Evolutionary conservation across 345 rosid species (phyloP).

Genomic region (thale cress (Arabidopsis thaliana)): DNA sequence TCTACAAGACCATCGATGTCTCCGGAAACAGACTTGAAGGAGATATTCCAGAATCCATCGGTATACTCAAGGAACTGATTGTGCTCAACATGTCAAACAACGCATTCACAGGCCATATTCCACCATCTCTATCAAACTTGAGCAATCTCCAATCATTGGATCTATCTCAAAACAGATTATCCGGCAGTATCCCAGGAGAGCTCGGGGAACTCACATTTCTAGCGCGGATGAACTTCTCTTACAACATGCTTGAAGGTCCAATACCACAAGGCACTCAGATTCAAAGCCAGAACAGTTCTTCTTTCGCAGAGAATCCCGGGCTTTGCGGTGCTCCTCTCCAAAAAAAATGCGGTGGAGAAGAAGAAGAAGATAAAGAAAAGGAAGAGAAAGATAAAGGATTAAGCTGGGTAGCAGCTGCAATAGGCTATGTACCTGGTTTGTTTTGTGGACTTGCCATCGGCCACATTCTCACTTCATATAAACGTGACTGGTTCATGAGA

Average conservation of each 20-base stretch:
- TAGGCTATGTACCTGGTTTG: not conserved
- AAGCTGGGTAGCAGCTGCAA: slow-evolving; percentile 14
- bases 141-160: slow-evolving; percentile 36
- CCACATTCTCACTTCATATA: slow-evolving; percentile 14
- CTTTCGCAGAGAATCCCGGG: not conserved
- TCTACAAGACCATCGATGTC: no score
- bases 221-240: not conserved
- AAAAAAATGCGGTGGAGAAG: not conserved
- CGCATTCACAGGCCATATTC: slow-evolving; percentile 28
- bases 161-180: slow-evolving; percentile 29
- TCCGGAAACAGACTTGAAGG: no score
- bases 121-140: slow-evolving; percentile 21
- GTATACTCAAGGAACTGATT: slow-evolving; percentile 3
- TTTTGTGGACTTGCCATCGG: slow-evolving; percentile 5
- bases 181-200: slow-evolving; percentile 25
- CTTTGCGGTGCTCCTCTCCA: slow-evolving; percentile 15
- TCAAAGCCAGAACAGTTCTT: slow-evolving; percentile 13
- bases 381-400: slow-evolving; percentile 3
- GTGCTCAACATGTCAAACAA: slow-evolving; percentile 38
- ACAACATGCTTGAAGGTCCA: slow-evolving; percentile 21
- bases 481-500: no score
- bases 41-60: no score
- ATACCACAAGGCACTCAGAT: slow-evolving; percentile 31
- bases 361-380: slow-evolving; percentile 5
- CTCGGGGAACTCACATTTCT: slow-evolving; percentile 26